A percentile compares a stretch with the other conserved stretches of the same genome.
These are phyloP conservation scores for Dothideomycetes sp. DNA, from an alignment of 2,329 filamentous ascomycete species.

Conservation along the genomic window DNA sequence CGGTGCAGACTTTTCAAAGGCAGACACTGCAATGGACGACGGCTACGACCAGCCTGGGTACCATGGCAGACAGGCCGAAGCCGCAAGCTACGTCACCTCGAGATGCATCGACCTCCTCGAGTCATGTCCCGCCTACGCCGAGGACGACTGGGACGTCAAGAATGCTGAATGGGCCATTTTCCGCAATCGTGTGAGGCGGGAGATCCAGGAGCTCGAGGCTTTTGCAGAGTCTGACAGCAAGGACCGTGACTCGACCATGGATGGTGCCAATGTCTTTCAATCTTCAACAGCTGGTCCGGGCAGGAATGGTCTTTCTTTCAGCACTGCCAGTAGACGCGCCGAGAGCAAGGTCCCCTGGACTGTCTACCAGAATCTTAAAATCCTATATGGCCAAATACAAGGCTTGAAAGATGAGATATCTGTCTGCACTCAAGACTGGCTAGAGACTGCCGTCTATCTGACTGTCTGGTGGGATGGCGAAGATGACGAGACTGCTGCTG, in stretches of 20 bases:
- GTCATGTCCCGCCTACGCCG: conserved; percentile 56
- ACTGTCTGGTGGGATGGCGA: conserved; percentile 88
- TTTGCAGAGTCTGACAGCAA: conserved; percentile 67
- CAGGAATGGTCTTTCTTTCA: conserved; percentile 49
- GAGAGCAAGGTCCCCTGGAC: conserved; percentile 83
- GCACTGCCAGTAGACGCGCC: conserved; percentile 58
- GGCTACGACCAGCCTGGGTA: conserved; percentile 57
- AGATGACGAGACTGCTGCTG: conserved; percentile 38
- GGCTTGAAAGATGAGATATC: conserved; percentile 68
- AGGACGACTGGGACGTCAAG: conserved; percentile 70
- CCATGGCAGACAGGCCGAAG: conserved; percentile 62
- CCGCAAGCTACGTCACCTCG: conserved; percentile 61
- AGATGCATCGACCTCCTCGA: conserved; percentile 60
- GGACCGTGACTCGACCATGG: conserved; percentile 29
- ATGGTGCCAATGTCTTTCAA: conserved; percentile 17
- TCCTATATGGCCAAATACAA: conserved; percentile 69
- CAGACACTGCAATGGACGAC: conserved; percentile 48
- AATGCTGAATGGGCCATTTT: conserved; percentile 77
- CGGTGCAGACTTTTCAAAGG: conserved; percentile 67
- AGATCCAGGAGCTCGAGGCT: conserved; percentile 58
- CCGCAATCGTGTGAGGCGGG: conserved; percentile 60
- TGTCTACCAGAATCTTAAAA: conserved; percentile 74
- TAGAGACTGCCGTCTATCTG: conserved; percentile 74
- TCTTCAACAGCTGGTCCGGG: conserved; percentile 25
- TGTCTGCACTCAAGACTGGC: conserved; percentile 75